phyloP scores from a whole-genome alignment of 495 filamentous ascomycete genomes.

The Extremus antarcticus region DNA sequence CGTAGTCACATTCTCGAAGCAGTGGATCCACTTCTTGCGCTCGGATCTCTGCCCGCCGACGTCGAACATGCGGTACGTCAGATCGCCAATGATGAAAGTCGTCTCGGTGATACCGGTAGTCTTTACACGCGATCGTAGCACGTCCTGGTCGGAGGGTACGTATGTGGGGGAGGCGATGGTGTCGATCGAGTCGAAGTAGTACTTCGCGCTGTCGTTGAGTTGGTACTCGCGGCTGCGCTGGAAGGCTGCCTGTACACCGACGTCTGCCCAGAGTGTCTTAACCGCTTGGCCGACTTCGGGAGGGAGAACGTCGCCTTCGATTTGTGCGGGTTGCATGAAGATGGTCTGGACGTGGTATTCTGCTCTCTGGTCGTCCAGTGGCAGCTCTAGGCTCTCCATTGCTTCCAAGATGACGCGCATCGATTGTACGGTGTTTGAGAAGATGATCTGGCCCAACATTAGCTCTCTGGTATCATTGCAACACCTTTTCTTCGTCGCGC shows the following conservation, averaged over 20 bases:
- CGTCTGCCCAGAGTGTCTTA: slow-evolving; percentile 85
- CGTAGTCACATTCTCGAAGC: slow-evolving; percentile 98
- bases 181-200: slow-evolving; percentile 95
- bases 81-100: slow-evolving; percentile 92
- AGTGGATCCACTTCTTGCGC: slow-evolving; percentile 99
- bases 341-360: slow-evolving; percentile 62
- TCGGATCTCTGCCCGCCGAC: slow-evolving; percentile 97
- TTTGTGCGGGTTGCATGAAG: slow-evolving; percentile 31
- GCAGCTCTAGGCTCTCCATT: slow-evolving; percentile 87
- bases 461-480: slow-evolving; percentile 28
- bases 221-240: slow-evolving; percentile 97
- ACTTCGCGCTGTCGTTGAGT: slow-evolving; percentile 94
- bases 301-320: slow-evolving; percentile 78
- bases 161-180: slow-evolving; percentile 89
- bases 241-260: slow-evolving; percentile 79
- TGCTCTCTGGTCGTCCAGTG: slow-evolving; percentile 70
- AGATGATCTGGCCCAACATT: slow-evolving; percentile 55
- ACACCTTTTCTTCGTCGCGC: slow-evolving; percentile 3
- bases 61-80: slow-evolving; percentile 99
- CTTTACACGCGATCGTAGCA: slow-evolving; percentile 94
- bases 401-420: slow-evolving; percentile 76
- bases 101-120: slow-evolving; percentile 99
- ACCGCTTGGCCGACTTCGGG: slow-evolving; percentile 92
- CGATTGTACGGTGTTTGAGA: slow-evolving; percentile 58
- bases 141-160: slow-evolving; percentile 94